Evolutionary conservation across 1,284 basidiomycete species (phyloP), one percentile per base, ranked within the genome.

Genomic region (Chalciporus sp.): DNA sequence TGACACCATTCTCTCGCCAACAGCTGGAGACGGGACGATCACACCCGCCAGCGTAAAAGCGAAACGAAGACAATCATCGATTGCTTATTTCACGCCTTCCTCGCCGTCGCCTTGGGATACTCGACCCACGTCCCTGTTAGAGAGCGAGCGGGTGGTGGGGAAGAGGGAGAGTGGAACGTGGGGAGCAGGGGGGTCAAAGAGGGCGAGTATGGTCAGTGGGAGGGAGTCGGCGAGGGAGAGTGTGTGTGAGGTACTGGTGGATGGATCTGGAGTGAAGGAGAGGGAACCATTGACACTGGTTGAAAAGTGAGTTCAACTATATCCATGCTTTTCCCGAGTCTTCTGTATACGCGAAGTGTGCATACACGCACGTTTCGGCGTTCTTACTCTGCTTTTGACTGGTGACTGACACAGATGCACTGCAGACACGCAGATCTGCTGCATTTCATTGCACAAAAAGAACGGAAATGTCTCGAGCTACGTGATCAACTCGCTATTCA

Each of bases 401-500:
- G 12, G 5, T 17, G 20, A 20, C 42, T 31, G 27, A 16, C 37
- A 35, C 17, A 17, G 26, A 14, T 16, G n/a, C 46, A 7, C n/a
- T 42, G 41, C 44, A 92, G 90, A 64, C 87, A 92, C 62, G 82
- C 85, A 16, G 90, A 91, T 56, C 74, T 92, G 4, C 72, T 92
- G 17, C 85, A 81, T 28, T 87, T 86, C 60, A 92, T 92, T 52
- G 90, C 90, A 0, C 88, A 91, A 71, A 92, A 92, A 60, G 90
- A 92, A 65, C 82, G 87, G 0, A 88, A 84, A 68, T 91, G 88
- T 59, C 79, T 91, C 42, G 90, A 92, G 55, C 75, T 92, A 37
- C 83, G 88, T 14, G 82, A 84, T 4, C 88, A 90, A 61, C 79
- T 92, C 3, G 76, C 78, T 10, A 65, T 71, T 8, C 87, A 91